A percentile compares a stretch with the other conserved stretches of the same genome.
phyloP scores from a whole-genome alignment of 1,139 yeast species.

The Tardiomyces blankii region DNA sequence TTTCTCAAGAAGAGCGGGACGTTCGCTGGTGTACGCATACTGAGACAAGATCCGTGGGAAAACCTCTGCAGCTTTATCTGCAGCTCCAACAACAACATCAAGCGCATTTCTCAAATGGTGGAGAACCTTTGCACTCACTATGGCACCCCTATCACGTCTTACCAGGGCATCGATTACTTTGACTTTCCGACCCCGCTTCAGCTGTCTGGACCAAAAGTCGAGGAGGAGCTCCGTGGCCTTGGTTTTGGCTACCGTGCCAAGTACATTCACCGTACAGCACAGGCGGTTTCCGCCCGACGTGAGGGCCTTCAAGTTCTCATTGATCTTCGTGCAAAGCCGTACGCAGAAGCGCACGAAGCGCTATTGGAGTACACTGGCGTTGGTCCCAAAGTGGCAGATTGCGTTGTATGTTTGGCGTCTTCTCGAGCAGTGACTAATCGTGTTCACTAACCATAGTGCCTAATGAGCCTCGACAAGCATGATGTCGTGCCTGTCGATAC shows the following conservation, averaged over 20 bases:
- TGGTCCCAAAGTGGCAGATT: constrained; percentile 97
- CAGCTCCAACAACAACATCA: constrained; percentile 91
- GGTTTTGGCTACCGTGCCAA: constrained; percentile 94
- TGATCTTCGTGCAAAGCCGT: constrained; percentile 34
- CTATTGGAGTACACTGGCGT: constrained; percentile 71
- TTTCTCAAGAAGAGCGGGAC: constrained; percentile 29
- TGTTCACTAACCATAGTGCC: constrained; percentile 28
- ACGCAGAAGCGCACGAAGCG: constrained; percentile 51
- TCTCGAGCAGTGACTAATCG: not conserved
- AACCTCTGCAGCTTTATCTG: constrained; percentile 83
- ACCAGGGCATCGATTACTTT: constrained; percentile 49
- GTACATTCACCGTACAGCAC: constrained; percentile 73
- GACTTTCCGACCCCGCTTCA: constrained; percentile 62
- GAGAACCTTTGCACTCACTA: constrained; percentile 61
- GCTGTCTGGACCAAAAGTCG: constrained; percentile 35
- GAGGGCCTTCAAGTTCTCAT: constrained; percentile 17
- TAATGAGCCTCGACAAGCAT: constrained; percentile 85
- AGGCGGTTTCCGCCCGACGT: constrained; percentile 27
- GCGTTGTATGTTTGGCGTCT: constrained; percentile 32
- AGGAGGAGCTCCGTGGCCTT: constrained; percentile 35
- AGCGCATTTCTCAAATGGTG: constrained; percentile 90
- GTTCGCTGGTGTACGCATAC: constrained; percentile 66
- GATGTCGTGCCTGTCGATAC: constrained; percentile 93
- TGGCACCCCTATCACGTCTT: constrained; percentile 50
- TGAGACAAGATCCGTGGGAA: constrained; percentile 97